Percentiles rank a stretch among this genome's conserved stretches.
These are phyloP conservation scores for Sinapis alba DNA, from an alignment of 441 rosid species.

Conservation along the genomic window DNA sequence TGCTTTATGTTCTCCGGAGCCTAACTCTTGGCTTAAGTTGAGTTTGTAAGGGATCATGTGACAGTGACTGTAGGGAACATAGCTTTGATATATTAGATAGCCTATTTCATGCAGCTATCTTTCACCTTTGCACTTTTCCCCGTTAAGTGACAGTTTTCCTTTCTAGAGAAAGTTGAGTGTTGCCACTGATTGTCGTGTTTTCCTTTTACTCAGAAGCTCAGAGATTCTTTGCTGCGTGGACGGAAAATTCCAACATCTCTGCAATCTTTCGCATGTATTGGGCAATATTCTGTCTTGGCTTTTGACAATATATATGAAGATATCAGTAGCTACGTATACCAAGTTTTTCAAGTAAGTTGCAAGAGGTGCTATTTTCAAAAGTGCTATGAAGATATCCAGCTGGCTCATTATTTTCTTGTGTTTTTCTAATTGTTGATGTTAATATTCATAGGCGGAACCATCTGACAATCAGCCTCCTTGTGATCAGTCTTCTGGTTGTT, in stretches of 20 bases:
- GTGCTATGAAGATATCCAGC: slow-evolving; percentile 22
- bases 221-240: slow-evolving; percentile 64
- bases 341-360: slow-evolving; percentile 64
- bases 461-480: slow-evolving; percentile 43
- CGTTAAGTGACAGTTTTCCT: neutral
- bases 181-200: slow-evolving; percentile 23
- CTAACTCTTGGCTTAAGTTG: slow-evolving; percentile 10
- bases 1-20: slow-evolving; percentile 11
- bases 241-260: slow-evolving; percentile 73
- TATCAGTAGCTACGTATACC: slow-evolving; percentile 56
- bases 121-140: neutral
- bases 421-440: slow-evolving; percentile 27
- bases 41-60: slow-evolving; percentile 6
- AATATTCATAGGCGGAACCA: slow-evolving; percentile 53
- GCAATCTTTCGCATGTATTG: slow-evolving; percentile 91
- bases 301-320: slow-evolving; percentile 64
- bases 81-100: neutral
- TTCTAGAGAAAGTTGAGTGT: slow-evolving; percentile 27
- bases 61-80: slow-evolving; percentile 11
- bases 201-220: slow-evolving; percentile 62
- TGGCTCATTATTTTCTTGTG: slow-evolving; percentile 4
- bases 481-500: slow-evolving; percentile 52
- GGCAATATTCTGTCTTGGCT: slow-evolving; percentile 66
- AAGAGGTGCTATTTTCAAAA: slow-evolving; percentile 35
- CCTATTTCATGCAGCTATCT: slow-evolving; percentile 12